Base-by-base conservation (phyloP, 2,329 filamentous ascomycete genomes). In the Nothophoma quercina region DNA sequence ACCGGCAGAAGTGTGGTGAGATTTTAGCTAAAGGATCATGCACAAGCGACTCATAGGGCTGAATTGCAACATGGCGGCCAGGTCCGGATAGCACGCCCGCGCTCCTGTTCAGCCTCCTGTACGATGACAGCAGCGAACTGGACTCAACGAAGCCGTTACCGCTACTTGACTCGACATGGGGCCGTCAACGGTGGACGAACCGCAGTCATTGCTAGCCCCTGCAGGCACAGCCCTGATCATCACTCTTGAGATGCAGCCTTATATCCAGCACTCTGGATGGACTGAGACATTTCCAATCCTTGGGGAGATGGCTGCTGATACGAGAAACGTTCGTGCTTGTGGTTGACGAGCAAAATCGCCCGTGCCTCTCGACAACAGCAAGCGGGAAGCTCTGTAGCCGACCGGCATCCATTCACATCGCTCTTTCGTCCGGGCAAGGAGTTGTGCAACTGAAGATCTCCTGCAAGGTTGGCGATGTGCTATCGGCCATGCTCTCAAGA, bases 1-100 rank as follows among this genome's bases (percentile, higher is more conserved):
- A 1, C n/a, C 33, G 16, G 35, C 51, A 59, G 44, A 59, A 59
- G 55, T 55, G 62, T 63, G 65, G 67, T 69, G 67, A 69, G 64
- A 62, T 61, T 41, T 47, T 48, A 55, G 55, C 45, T 25, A 47
- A 46, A 51, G 50, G 44, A 63, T 53, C 41, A 50, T 47, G 46
- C 51, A 52, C 46, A 25, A 54, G 43, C 51, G 43, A 50, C 45
- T 42, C 46, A 57, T 68, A 69, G 59, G 65, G 65, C 65, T 70
- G 64, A 63, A 34, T 35, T 39, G 43, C 48, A 58, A 63, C 45
- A 64, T 55, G 30, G 29, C 23, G 32, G 51, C 48, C 23, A 46
- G 41, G 49, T 44, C 39, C 43, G 40, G 35, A 51, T 46, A 35
- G 29, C 43, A 43, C 42, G 19, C 26, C 34, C 29, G 21, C 28